Evolutionary conservation across 768 basidiomycete genomes (phyloP), one percentile per base, ranked within the genome.

Genomic region (Phlebiopsis flavidoalba): DNA sequence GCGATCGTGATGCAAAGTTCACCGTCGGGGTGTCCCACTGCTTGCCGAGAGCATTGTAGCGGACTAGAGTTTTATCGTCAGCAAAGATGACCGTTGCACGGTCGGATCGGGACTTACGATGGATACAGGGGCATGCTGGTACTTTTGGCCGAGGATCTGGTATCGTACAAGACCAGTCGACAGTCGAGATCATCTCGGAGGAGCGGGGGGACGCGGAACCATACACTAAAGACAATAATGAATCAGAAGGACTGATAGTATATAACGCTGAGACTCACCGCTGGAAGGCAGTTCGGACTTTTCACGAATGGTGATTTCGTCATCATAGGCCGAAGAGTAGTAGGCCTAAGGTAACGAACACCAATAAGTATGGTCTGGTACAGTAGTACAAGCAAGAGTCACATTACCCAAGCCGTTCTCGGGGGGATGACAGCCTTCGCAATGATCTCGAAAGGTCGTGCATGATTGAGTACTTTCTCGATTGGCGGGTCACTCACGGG

Each of bases 361-460:
- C n/a, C 17, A 31, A 31, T 31, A 6, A n/a, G 24, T 24, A 15
- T 6, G 15, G 51, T 5, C 2, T 43, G 17, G 40, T 43, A 3
- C 40, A 10, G 26, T 26, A 40, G 24, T 8, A 17, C n/a, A 5
- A 17, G 19, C n/a, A 46, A n/a, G 19, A 35, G 2, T 12, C 8
- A 63, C 68, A 19, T n/a, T 54, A 69, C 69, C 95, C 95, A 98
- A 0, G 93, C 93, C 71, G n/a, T 93, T 92, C 36, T 89, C 87
- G 1, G 86, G 1, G 86, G 75, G 79, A 98, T 87, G 11, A 91
- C 87, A 66, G 78, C 78, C 72, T 83, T 89, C 8, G 93, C 95
- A 56, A 98, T 86, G n/a, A 86, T 91, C 80, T 98, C 95, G 67
- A 98, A 97, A n/a, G n/a, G 72, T 98, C 95, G 72, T 98, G 95